These are phyloP conservation scores for Tulasnella sp. DNA, from an alignment of 768 basidiomycete species.

Conservation along the genomic window DNA sequence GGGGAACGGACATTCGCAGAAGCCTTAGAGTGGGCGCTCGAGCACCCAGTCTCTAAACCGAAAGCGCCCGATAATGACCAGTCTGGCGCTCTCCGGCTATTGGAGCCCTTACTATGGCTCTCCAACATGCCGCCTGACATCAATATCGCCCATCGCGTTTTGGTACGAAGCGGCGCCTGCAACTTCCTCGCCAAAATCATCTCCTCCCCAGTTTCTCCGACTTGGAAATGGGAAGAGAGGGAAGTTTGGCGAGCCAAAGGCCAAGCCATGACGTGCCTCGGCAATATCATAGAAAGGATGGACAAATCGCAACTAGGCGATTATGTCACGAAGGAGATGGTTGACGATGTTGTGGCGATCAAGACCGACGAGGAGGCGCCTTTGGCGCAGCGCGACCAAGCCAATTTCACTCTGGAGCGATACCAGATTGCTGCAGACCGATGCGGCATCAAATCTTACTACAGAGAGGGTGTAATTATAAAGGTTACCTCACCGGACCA, in stretches of 20 bases:
- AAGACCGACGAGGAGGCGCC: neutral
- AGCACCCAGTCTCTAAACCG: neutral
- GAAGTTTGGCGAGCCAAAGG: neutral
- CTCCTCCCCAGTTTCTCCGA: neutral
- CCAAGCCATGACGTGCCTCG: neutral
- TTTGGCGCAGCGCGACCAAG: neutral
- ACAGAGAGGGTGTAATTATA: neutral
- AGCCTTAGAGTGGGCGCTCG: neutral
- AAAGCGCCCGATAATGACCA: too few species aligned
- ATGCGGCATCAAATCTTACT: neutral
- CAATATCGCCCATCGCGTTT: neutral
- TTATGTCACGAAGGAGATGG: neutral
- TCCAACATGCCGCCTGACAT: neutral
- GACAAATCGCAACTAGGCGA: neutral
- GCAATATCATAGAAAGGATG: neutral
- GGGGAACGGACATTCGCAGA: neutral
- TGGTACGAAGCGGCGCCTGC: neutral
- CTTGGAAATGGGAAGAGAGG: neutral
- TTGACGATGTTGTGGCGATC: neutral
- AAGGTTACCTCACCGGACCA: too few species aligned
- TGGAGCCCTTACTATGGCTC: neutral
- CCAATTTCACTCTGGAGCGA: neutral
- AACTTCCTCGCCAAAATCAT: neutral
- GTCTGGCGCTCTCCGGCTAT: neutral
- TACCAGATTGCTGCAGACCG: neutral